Evolutionary conservation across 805 yeast species (phyloP), one percentile per base, ranked within the genome.

Genomic region (Clavispora carvajalis): DNA sequence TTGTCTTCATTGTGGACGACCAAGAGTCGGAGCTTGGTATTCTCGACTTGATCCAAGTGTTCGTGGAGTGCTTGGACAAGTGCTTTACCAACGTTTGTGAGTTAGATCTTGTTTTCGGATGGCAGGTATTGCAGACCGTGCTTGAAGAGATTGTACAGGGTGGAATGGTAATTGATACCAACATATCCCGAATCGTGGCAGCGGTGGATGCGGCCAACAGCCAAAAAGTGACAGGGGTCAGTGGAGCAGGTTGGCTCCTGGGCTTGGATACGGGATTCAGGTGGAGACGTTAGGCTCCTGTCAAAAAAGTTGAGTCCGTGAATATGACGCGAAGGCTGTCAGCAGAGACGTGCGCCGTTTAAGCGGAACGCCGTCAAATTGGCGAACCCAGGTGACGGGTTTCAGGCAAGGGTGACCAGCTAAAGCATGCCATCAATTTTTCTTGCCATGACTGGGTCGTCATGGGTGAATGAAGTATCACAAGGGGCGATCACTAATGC

Each of bases 101-200:
- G 58, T 71, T 93, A 51, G 99, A 93, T 63, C 71, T 93, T 47
- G 96, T 93, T n/a, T 91, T 90, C 65, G 97, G 97, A 13, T 93
- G 99, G 98, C 97, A 93, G 63, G 95, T 89, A 5, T 67, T 91
- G 23, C 95, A 91, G 58, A 83, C 95, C 2, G 96, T 91, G 2
- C 62, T 90, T 36, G 93, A 83, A 53, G 98, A 93, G 54, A 84
- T 93, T 24, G 82, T 93, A 1, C 98, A 93, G 59, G 99, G 98
- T 19, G 99, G 99, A 0, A 83, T 93, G 95, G 99, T 93, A 7
- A 85, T 93, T 26, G 99, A 93, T 58, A 90, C 98, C 2, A 87
- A 82, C 50, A 87, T 89, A 16, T 57, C 67, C 19, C 78, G 83
- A 44, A 89, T 93, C 25, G 96, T 93, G 5, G 79, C 78, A 2